Evolutionary conservation across 2,329 filamentous ascomycete genomes (phyloP), one percentile per base, ranked within the genome.

Genomic region (Phoma herbarum): DNA sequence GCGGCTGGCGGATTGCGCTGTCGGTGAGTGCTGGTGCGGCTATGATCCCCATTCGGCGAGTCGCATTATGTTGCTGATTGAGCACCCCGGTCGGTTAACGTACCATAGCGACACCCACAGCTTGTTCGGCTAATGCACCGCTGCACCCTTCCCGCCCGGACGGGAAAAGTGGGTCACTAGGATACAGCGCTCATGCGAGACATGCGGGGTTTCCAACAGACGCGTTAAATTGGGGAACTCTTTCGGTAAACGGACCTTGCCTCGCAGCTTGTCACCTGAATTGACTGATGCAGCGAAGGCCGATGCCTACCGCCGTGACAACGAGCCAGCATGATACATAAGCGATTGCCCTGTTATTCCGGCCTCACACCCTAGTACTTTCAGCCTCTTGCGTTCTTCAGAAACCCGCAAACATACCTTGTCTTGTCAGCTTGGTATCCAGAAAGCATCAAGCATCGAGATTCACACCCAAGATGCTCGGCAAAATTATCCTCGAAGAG

Each of bases 401-500:
- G 4, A 33, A 4, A 33, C 16, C 18, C 31, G 20, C 14, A 31
- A 33, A 23, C 4, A 12, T 10, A 33, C 28, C 22, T 47, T 7
- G 2, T 31, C 14, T n/a, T 31, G 41, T 41, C 31, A 39, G 31
- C 6, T 18, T 10, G 33, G n/a, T 14, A 2, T 14, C 35, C 29
- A 16, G 33, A 16, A 26, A 14, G 10, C 5, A 5, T 18, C 25
- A 25, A 25, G 8, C 3, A 11, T 22, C 35, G 26, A 26, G 22
- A n/a, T 48, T 9, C 6, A 6, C n/a, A 44, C 43, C 54, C 61
- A 51, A 22, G 10, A 87, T 87, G 85, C 75, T 82, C 12, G 86
- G 86, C 59, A 88, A 89, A 62, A 81, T 88, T 57, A 83, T 84
- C 12, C 78, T 88, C 22, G 86, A 88, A 71, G 86, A 88, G 75